Evolutionary conservation across 2,329 filamentous ascomycete genomes (phyloP), one percentile per base, ranked within the genome.

Genomic region (Gnomoniopsis sp.): DNA sequence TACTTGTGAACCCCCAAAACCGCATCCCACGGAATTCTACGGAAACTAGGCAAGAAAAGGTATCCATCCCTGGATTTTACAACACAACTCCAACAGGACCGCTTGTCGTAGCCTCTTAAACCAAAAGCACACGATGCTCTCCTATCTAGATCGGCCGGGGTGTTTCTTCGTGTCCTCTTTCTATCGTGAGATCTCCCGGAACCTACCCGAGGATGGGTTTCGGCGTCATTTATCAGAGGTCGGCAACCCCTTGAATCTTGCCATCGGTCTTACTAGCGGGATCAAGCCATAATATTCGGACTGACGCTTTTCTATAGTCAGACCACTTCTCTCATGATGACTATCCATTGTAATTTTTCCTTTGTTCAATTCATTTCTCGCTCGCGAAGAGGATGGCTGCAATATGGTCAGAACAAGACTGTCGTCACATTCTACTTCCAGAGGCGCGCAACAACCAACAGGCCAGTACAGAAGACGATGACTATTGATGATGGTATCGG

Each of bases 311-410:
- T 8, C 36, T 15, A n/a, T 3, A 38, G 56, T 58, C 56, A 58
- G 50, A 36, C 56, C 56, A 58, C 47, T 58, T 52, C 56, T 58
- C 56, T 58, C 56, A 44, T 58, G 56, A 58, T 36, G 22, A 56
- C 7, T 41, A 41, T 41, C 36, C 4, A 41, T 8, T 30, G 36
- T 41, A n/a, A 8, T 30, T 30, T 8, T 30, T 30, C 8, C 26
- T 30, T 30, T 30, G 26, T 30, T 8, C 8, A 4, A 30, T 30
- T n/a, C 36, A 15, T 14, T 41, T 11, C 14, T 41, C 36, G 17
- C 17, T 41, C 12, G 14, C 53, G 53, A 46, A 41, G 53, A 50
- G 41, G 33, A 15, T 8, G 36, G 36, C 36, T 11, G 36, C 36
- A 41, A 41, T 8, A n/a, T 8, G 36, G 36, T 41, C 36, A 36